Conservation (phyloP, 768 basidiomycete species). For the Leucocoprinus leucothites region DNA sequence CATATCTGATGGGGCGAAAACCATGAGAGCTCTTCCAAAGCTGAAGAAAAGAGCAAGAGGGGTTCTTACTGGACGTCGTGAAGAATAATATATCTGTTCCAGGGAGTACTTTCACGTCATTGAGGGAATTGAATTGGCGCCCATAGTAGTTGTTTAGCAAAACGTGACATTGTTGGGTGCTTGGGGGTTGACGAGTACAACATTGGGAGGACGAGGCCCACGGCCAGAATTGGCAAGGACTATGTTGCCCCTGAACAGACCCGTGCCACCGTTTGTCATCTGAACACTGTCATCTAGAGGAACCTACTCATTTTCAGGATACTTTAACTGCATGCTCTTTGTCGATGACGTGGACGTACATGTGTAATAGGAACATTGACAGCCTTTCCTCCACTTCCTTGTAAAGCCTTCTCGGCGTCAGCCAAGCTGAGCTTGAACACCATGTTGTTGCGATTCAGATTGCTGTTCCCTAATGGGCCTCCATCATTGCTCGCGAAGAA, state of each 20-base stretch:
- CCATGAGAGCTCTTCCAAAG: too few species aligned
- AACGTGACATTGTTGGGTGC: conserved; percentile 67
- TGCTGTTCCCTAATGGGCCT: conserved; percentile 59
- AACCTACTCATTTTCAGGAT: conserved; percentile 35
- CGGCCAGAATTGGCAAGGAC: conserved; percentile 66
- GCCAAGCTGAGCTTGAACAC: conserved; percentile 61
- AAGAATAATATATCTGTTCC: conserved; percentile 65
- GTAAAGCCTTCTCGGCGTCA: conserved; percentile 47
- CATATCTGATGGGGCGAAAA: conserved; percentile 55
- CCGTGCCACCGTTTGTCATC: conserved; percentile 72
- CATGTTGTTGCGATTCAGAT: conserved; percentile 60
- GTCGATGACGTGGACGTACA: conserved; percentile 29
- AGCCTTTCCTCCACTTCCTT: conserved; percentile 24
- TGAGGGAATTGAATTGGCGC: conserved; percentile 78
- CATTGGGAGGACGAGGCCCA: conserved; percentile 55
- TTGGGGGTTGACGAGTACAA: conserved; percentile 62
- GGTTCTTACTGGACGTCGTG: conserved; percentile 60
- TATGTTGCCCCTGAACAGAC: conserved; percentile 54
- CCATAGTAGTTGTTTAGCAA: conserved; percentile 79
- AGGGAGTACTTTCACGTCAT: conserved; percentile 75
- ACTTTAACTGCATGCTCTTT: not conserved
- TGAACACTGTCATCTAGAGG: conserved; percentile 57
- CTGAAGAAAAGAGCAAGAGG: not conserved
- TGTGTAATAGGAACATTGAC: conserved; percentile 49
- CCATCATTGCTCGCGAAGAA: conserved; percentile 74